Percentiles rank a stretch among this genome's conserved stretches.
These are phyloP conservation scores for Microbotryomycetes sp. DNA, from an alignment of 1,284 basidiomycete species.

Conservation along the genomic window DNA sequence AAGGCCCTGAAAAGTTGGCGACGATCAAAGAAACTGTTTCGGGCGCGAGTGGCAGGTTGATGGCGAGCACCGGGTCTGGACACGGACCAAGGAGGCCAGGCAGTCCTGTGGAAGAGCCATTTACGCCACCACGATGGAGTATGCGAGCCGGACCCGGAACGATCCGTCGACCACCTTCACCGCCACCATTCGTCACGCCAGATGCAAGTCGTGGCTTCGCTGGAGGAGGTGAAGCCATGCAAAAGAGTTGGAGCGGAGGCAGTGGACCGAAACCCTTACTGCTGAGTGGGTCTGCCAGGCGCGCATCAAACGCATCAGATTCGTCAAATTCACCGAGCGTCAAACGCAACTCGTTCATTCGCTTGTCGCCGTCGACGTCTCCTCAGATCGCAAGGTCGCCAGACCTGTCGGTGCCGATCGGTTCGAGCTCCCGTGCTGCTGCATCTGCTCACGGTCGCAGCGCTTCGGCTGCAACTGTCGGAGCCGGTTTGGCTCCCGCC, in stretches of 20 bases:
- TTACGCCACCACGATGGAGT: conserved; percentile 19
- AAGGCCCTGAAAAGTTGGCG: conserved; percentile 3
- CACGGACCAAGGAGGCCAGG: not conserved
- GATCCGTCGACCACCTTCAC: not conserved
- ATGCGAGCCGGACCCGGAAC: not conserved
- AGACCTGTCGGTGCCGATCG: not conserved
- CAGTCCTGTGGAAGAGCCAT: conserved; percentile 20
- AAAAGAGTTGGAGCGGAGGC: not conserved
- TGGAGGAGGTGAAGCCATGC: not conserved
- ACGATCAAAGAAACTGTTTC: conserved; percentile 15
- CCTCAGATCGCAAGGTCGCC: conserved; percentile 4
- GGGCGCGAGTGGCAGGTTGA: conserved; percentile 3
- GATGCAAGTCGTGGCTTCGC: not conserved
- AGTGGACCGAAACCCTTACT: conserved; percentile 24
- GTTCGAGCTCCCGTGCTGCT: too few species aligned
- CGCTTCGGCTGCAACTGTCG: not conserved
- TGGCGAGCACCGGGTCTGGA: conserved; percentile 7
- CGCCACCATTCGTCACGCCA: not conserved
- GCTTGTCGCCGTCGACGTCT: conserved; percentile 3
- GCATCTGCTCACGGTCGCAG: not conserved
- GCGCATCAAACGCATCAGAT: conserved; percentile 10
- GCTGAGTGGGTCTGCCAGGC: conserved; percentile 12
- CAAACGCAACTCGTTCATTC: not conserved
- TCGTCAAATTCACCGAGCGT: not conserved
- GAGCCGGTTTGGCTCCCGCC: too few species aligned